These are phyloP conservation scores for Cicer cuneatum DNA, from an alignment of 306 rosid species.

Conservation along the genomic window DNA sequence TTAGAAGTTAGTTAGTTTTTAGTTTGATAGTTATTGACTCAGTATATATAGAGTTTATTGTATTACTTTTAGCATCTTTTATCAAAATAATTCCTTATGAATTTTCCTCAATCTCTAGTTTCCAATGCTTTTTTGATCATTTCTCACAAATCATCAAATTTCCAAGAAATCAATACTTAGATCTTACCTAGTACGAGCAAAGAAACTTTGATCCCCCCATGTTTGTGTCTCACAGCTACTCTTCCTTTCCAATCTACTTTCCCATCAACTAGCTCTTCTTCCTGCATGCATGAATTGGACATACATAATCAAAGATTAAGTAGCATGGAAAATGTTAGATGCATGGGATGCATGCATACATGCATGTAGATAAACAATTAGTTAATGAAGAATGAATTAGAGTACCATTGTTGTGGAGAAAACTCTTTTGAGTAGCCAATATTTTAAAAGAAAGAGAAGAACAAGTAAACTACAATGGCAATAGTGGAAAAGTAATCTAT, in stretches of 20 bases:
- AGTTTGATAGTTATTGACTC: too few relatives aligned
- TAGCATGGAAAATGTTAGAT: background rate
- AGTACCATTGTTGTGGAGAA: conserved; percentile 53
- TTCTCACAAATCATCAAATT: too few relatives aligned
- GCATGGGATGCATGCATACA: background rate
- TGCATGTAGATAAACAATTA: background rate
- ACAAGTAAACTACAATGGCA: conserved; percentile 1
- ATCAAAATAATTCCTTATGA: too few relatives aligned
- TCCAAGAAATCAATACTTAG: too few relatives aligned
- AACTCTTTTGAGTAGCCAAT: background rate
- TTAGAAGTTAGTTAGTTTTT: too few relatives aligned
- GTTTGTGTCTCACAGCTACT: conserved; percentile 63
- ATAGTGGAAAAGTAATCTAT: conserved; percentile 28
- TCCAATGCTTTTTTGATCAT: too few relatives aligned
- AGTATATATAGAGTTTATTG: too few relatives aligned
- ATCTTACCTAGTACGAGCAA: conserved; percentile 62
- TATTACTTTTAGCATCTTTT: too few relatives aligned
- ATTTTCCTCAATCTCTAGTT: too few relatives aligned
- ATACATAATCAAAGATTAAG: background rate
- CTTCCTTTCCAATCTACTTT: conserved; percentile 97
- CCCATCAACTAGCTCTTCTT: conserved; percentile 53
- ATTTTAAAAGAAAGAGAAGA: conserved; percentile 35
- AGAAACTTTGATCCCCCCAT: conserved; percentile 71
- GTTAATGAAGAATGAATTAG: background rate
- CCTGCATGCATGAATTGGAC: conserved; percentile 44